Evolutionary conservation across 805 yeast species (phyloP), one percentile per base, ranked within the genome.

Genomic region (Hanseniaspora occidentalis): DNA sequence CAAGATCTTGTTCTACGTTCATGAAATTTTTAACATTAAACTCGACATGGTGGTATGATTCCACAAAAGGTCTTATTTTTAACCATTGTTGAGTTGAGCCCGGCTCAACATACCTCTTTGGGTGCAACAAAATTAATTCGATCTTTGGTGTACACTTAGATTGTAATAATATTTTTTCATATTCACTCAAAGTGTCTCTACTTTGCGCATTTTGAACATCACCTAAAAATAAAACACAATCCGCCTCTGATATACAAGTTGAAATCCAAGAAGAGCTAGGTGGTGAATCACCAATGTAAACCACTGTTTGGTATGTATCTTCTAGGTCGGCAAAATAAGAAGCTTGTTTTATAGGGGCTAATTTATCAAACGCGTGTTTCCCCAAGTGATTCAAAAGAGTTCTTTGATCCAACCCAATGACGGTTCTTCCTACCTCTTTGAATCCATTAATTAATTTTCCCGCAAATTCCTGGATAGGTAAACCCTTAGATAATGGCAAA

Each of bases 241-340:
- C 97, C 14, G 95, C 97, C 58, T 89, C 96, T 7, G 88, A 77
- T 31, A 89, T 81, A 57, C 97, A 92, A 0, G 96, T 84, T 7
- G 75, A 70, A 0, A 96, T 84, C 98, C 98, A 89, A 16, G 77
- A 70, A 0, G 96, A 82, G 48, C 76, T 77, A 2, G 81, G 75
- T 1, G 82, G 70, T 0, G 96, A 77, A 51, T 92, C 97, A 20
- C 92, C 88, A 10, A 89, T 77, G 53, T 89, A 92, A 2, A 89
- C 75, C 3, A 92, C 81, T n/a, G 85, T 80, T 48, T 89, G 84
- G 56, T 79, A 84, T 46, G 75, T 71, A 51, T 88, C 96, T 64
- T 89, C 98, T 37, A 92, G 66, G 49, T 85, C 94, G 0, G 95
- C 83, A 54, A 89, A 81, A 52, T 79, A 84, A 0, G 96, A 95